A percentile compares a stretch with the other conserved stretches of the same genome.
phyloP scores from a whole-genome alignment of 2,329 filamentous ascomycete genomes.

The Penicillium sp. region DNA sequence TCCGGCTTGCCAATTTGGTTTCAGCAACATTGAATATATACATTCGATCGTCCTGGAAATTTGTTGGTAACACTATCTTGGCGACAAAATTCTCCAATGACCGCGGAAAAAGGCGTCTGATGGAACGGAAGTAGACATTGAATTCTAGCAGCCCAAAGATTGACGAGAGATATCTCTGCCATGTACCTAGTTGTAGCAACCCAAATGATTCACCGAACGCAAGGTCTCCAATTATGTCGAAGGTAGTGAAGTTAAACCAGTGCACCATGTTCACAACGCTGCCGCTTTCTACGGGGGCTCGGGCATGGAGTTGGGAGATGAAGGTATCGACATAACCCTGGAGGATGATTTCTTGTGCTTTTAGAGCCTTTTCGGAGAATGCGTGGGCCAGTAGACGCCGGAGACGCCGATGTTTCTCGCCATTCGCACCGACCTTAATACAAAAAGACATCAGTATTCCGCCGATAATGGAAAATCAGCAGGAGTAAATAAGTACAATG shows the following conservation, averaged over 20 bases:
- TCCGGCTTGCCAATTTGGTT: not conserved
- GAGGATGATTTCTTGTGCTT: conserved; percentile 22
- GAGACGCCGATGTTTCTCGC: conserved; percentile 22
- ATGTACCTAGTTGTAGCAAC: conserved; percentile 31
- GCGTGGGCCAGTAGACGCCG: conserved; percentile 26
- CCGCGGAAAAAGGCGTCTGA: not conserved
- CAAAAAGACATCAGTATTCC: not conserved
- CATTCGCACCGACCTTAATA: conserved; percentile 15
- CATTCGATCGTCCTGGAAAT: conserved; percentile 16
- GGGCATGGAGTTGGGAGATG: conserved; percentile 18
- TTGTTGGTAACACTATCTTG: conserved; percentile 17
- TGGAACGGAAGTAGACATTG: not conserved
- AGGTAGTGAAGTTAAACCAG: conserved; percentile 36
- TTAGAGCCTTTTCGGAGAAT: conserved; percentile 29
- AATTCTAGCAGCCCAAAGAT: conserved; percentile 22
- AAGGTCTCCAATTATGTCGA: conserved; percentile 42
- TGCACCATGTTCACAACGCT: conserved; percentile 26
- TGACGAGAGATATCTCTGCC: conserved; percentile 38
- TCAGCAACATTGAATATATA: conserved; percentile 17
- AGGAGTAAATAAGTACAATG: conserved; percentile 11
- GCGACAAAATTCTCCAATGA: not conserved
- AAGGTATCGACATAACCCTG: conserved; percentile 22
- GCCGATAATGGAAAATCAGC: not conserved
- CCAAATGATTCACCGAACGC: conserved; percentile 39
- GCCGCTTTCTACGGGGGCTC: not conserved